Evolutionary conservation across 495 filamentous ascomycete species (phyloP).

Genomic region (Cercophora scortea): DNA sequence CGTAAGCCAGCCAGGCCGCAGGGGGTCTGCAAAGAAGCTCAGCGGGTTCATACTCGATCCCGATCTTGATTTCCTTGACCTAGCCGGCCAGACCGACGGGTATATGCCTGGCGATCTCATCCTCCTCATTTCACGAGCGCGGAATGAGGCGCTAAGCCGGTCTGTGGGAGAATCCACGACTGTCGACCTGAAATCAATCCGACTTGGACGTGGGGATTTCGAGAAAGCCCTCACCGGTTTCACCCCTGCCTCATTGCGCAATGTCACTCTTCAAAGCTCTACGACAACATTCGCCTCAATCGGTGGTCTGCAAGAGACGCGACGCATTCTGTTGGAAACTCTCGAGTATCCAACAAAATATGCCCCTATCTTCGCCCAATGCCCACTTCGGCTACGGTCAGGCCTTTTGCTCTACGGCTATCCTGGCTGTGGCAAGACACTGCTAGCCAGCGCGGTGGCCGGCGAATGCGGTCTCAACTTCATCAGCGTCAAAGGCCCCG

Average conservation of each 20-base stretch:
- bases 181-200: conserved; percentile 33
- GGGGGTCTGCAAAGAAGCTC: conserved; percentile 18
- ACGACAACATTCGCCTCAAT: conserved; percentile 86
- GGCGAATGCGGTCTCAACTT: conserved; percentile 96
- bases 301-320: conserved; percentile 77
- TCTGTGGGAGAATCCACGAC: conserved; percentile 42
- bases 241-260: conserved; percentile 86
- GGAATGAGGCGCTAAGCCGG: conserved; percentile 85
- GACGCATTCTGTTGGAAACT: conserved; percentile 83
- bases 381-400: conserved; percentile 84
- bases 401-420: conserved; percentile 90
- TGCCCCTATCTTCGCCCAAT: conserved; percentile 93
- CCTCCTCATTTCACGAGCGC: conserved; percentile 75
- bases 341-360: conserved; percentile 97
- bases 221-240: conserved; percentile 79
- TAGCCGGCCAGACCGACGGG: conserved; percentile 88
- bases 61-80: conserved; percentile 83
- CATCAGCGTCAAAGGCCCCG: conserved; percentile 95
- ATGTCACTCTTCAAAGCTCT: conserved; percentile 84
- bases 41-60: conserved; percentile 62
- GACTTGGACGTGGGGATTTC: conserved; percentile 67
- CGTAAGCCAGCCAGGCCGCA: conserved; percentile 18
- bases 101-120: conserved; percentile 96
- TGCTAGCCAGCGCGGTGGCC: conserved; percentile 87
- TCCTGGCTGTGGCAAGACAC: conserved; percentile 92